Evolutionary conservation across 1,284 basidiomycete genomes (phyloP).

Genomic region (Phellinidium pouzarii): DNA sequence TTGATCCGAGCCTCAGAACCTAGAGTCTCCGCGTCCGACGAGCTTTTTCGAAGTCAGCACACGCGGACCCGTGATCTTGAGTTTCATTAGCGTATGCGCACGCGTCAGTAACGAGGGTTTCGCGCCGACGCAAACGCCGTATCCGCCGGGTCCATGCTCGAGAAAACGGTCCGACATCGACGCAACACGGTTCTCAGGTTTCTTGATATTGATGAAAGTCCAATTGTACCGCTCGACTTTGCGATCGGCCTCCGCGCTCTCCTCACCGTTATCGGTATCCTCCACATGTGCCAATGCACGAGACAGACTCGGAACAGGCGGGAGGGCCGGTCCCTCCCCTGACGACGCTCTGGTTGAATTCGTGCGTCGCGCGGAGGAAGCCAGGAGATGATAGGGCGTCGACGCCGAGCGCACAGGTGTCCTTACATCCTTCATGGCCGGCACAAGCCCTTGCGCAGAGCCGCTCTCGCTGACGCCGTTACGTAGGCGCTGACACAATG

Average conservation of each 20-base stretch:
- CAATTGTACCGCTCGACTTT: conserved; percentile 4
- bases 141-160: not conserved
- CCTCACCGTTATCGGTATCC: not conserved
- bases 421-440: not conserved
- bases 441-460: not conserved
- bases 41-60: conserved; percentile 12
- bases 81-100: conserved; percentile 15
- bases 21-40: conserved; percentile 16
- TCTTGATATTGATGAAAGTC: conserved; percentile 13
- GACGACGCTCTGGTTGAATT: not conserved
- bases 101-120: conserved; percentile 16
- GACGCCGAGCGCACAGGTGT: conserved; percentile 9
- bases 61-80: conserved; percentile 9
- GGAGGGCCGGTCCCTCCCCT: not conserved
- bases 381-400: conserved; percentile 7
- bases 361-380: not conserved
- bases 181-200: not conserved
- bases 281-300: not conserved
- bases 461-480: conserved; percentile 7
- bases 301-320: not conserved
- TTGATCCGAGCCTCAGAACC: no score
- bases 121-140: not conserved
- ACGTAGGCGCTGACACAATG: conserved; percentile 13
- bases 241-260: not conserved
- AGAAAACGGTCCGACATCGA: not conserved